These are phyloP conservation scores for Fraxinus anomala DNA, from an alignment of 257 asterid genomes.

Conservation along the genomic window DNA sequence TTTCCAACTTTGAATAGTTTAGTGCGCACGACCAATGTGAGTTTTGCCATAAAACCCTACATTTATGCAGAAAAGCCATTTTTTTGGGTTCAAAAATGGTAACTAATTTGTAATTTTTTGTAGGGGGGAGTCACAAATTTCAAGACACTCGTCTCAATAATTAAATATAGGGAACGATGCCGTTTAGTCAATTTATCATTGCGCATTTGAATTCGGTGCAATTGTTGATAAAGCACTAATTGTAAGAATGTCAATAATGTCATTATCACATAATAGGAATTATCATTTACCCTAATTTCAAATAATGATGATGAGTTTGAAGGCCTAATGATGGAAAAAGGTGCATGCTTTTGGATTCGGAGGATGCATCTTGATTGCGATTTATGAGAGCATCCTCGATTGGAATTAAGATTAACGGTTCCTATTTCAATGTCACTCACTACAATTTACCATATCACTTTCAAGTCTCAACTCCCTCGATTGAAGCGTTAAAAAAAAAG, in stretches of 20 bases:
- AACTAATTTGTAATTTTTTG: neutral
- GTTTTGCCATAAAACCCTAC: neutral
- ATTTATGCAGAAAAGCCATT: neutral
- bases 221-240: neutral
- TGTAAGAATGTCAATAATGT: neutral
- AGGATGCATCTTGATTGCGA: neutral
- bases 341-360: neutral
- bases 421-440: too few relatives aligned
- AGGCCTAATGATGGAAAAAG: neutral
- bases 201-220: neutral
- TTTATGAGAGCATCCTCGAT: neutral
- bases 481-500: too few relatives aligned
- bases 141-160: neutral
- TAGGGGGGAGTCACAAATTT: neutral
- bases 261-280: neutral
- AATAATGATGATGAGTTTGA: neutral
- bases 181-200: neutral
- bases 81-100: neutral
- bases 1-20: neutral
- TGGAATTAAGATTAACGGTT: too few relatives aligned
- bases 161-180: neutral
- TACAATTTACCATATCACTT: too few relatives aligned
- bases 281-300: neutral
- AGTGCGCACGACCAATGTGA: neutral
- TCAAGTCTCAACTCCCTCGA: too few relatives aligned